Evolutionary conservation across 2,329 filamentous ascomycete species (phyloP).

Genomic region (Calonectria multiphialidica): DNA sequence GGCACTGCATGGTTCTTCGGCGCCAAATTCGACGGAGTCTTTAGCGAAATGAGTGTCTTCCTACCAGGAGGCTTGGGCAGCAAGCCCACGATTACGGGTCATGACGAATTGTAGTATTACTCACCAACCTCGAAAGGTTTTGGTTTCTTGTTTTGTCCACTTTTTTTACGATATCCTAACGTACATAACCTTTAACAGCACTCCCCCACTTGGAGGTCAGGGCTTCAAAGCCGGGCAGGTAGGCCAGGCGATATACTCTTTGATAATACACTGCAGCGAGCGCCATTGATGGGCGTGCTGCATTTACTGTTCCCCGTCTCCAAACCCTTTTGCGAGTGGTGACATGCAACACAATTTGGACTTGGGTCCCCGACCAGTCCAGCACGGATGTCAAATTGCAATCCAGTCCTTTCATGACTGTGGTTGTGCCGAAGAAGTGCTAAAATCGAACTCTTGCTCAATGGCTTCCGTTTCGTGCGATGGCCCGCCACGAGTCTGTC

Average conservation of each 20-base stretch:
- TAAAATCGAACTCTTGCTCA: slow-evolving; percentile 72
- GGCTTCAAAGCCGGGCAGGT: slow-evolving; percentile 24
- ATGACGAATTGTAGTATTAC: slow-evolving; percentile 51
- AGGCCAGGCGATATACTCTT: slow-evolving; percentile 36
- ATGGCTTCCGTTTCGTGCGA: slow-evolving; percentile 42
- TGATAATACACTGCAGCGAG: slow-evolving; percentile 42
- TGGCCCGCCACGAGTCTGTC: slow-evolving; percentile 41
- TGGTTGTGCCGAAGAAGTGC: slow-evolving; percentile 99
- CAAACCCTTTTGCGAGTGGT: background rate
- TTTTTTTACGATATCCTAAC: slow-evolving; percentile 46
- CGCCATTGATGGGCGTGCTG: slow-evolving; percentile 30
- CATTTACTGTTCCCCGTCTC: slow-evolving; percentile 28
- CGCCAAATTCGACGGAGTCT: slow-evolving; percentile 77
- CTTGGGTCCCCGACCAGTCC: slow-evolving; percentile 31
- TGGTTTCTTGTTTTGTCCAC: slow-evolving; percentile 34
- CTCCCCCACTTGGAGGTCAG: slow-evolving; percentile 21
- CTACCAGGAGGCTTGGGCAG: slow-evolving; percentile 38
- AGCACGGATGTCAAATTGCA: slow-evolving; percentile 99
- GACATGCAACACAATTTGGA: background rate
- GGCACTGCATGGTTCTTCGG: slow-evolving; percentile 83
- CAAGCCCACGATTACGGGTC: slow-evolving; percentile 42
- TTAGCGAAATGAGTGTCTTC: slow-evolving; percentile 41
- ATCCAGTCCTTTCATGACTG: slow-evolving; percentile 86
- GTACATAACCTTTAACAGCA: slow-evolving; percentile 39
- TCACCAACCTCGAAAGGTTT: slow-evolving; percentile 29